Conservation (phyloP, 2,329 filamentous ascomycete genomes). For the Biscogniauxia sp. region DNA sequence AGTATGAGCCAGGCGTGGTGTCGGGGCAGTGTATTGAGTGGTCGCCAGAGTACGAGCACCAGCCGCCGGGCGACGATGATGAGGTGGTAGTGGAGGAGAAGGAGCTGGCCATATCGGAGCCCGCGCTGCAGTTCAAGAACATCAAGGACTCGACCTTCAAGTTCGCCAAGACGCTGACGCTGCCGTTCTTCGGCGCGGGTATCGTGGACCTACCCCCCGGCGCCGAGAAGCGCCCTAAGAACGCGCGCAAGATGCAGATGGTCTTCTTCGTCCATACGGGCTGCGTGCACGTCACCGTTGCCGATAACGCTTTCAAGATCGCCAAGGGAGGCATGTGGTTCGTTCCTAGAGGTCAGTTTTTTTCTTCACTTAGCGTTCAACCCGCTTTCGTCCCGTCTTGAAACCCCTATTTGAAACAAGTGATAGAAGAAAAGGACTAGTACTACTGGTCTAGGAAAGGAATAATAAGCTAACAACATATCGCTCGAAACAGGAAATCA, state of each 20-base stretch:
- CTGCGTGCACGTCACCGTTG: constrained; percentile 75
- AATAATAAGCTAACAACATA: constrained; percentile 5
- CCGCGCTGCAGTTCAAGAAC: constrained; percentile 55
- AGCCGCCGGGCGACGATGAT: constrained; percentile 55
- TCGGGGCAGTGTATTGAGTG: constrained; percentile 63
- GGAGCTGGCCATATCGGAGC: constrained; percentile 54
- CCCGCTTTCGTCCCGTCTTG: too few species aligned
- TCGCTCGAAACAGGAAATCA: constrained; percentile 67
- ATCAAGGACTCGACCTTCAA: constrained; percentile 70
- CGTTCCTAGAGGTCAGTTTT: constrained; percentile 80
- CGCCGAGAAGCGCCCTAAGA: constrained; percentile 84
- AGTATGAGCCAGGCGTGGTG: constrained; percentile 63
- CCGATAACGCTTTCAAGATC: constrained; percentile 75
- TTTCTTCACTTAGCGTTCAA: constrained; percentile 4
- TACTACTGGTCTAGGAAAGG: not conserved
- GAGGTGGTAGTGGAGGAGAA: constrained; percentile 53
- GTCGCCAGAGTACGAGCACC: constrained; percentile 55
- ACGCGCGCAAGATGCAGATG: constrained; percentile 95
- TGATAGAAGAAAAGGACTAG: too few species aligned
- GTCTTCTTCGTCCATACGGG: constrained; percentile 88
- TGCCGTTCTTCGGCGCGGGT: constrained; percentile 85
- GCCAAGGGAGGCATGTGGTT: constrained; percentile 89
- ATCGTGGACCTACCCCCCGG: constrained; percentile 85
- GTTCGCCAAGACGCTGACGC: constrained; percentile 83
- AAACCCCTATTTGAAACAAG: too few species aligned